phyloP scores from a whole-genome alignment of 257 asterid species.

The Penstemon newberryi region DNA sequence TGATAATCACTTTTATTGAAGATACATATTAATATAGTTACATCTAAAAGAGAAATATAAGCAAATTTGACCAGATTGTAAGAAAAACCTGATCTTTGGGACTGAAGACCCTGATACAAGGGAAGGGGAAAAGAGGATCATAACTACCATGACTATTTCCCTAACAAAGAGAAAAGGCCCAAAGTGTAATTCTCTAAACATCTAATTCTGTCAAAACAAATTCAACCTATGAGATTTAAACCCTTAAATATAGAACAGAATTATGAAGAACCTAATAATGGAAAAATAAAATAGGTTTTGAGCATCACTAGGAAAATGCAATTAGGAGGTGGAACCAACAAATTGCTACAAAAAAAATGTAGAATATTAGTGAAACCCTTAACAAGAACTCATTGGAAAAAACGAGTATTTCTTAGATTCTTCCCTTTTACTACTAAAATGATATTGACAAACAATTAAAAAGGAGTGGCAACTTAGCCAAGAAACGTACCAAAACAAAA shows the following conservation, averaged over 20 bases:
- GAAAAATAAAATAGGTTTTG: not conserved
- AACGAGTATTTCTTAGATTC: too few relatives aligned
- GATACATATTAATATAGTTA: too few relatives aligned
- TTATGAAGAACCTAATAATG: too few relatives aligned
- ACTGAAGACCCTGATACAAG: constrained; percentile 38
- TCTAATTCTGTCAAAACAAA: constrained; percentile 22
- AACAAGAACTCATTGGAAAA: not conserved
- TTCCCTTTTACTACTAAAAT: too few relatives aligned
- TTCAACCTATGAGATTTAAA: constrained; percentile 18
- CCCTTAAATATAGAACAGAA: constrained; percentile 25
- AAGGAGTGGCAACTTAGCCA: too few relatives aligned
- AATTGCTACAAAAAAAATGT: not conserved
- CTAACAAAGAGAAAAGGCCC: constrained; percentile 4
- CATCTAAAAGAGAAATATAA: not conserved
- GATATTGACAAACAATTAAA: too few relatives aligned
- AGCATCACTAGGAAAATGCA: constrained; percentile 5
- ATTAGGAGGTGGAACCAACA: not conserved
- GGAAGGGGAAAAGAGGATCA: constrained; percentile 33
- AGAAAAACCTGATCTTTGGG: constrained; percentile 29
- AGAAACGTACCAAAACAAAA: too few relatives aligned
- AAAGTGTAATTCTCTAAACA: constrained; percentile 18
- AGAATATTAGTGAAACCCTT: not conserved
- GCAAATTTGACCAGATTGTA: constrained; percentile 29
- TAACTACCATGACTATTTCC: constrained; percentile 21
- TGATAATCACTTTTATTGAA: constrained; percentile 13